Base-by-base conservation (phyloP, 2,329 filamentous ascomycete species). In the Epichloe brachyelytri region DNA sequence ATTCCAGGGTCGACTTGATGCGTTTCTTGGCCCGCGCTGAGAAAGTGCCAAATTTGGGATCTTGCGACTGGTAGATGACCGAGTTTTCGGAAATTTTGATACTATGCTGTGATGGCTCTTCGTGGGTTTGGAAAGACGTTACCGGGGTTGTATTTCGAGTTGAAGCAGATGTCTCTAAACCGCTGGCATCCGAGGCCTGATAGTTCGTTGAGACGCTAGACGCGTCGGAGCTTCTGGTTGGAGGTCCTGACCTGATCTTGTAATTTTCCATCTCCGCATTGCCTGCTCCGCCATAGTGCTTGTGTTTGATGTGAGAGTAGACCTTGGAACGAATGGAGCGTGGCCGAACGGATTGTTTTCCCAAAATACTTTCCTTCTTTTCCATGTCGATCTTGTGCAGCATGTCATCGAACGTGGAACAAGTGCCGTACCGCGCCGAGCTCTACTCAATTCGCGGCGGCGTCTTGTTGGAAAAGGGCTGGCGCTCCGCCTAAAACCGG, bases 381-480 rank as follows among this genome's bases (percentile, higher is more conserved):
- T 49, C 48, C 41, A 50, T 52, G 11, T 55, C 51, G 8, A 56
- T 43, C 41, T 57, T 52, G 43, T 43, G 51, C 11, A 63, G 15
- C 36, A 60, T 52, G 45, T 56, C 56, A 40, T 65, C 63, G 52
- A 62, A 63, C 49, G 57, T 54, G 53, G 60, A 55, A 53, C 53
- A 59, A 54, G 59, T 59, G 58, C 64, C 63, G 54, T 58, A 62
- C 55, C 63, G 61, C 54, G 60, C 53, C 59, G 64, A 59, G 57
- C 58, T 59, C 65, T 71, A 71, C 58, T 71, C 68, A 58, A 71
- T 71, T 55, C 69, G 68, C 55, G 69, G 69, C 10, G 69, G 68
- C 57, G 68, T 70, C 59, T 69, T 70, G 57, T 60, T 60, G 53
- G 64, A 60, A 49, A 54, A 61, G 54, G 67, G 54, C 67, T 69